phyloP scores from a whole-genome alignment of 2,329 filamentous ascomycete species.

The Coniochaeta sp. region DNA sequence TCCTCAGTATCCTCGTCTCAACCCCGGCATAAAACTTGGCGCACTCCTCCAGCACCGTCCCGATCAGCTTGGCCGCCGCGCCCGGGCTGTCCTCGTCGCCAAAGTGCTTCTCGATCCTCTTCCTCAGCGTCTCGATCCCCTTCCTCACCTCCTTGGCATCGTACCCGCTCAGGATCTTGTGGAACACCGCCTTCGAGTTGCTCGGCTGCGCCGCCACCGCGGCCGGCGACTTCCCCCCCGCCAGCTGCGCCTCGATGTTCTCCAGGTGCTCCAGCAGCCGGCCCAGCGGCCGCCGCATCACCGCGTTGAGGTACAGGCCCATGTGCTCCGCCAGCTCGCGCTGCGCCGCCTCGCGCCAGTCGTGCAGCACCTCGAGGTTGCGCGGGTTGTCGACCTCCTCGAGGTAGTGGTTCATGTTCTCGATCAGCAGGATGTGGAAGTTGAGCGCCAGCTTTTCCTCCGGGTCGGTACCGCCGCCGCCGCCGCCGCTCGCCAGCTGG shows the following conservation, averaged over 20 bases:
- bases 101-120: constrained; percentile 96
- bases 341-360: constrained; percentile 73
- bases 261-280: constrained; percentile 89
- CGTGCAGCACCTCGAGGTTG: constrained; percentile 66
- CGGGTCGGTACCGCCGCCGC: constrained; percentile 31
- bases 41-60: constrained; percentile 51
- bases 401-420: constrained; percentile 97
- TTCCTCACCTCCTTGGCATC: constrained; percentile 81
- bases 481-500: neutral
- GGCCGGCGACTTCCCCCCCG: constrained; percentile 48
- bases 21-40: constrained; percentile 56
- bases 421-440: constrained; percentile 93
- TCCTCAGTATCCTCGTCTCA: constrained; percentile 49
- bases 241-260: constrained; percentile 69
- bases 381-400: constrained; percentile 80
- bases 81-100: constrained; percentile 67
- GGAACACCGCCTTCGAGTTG: constrained; percentile 75
- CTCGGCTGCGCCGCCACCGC: constrained; percentile 72
- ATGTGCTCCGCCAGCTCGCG: constrained; percentile 81
- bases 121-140: constrained; percentile 82
- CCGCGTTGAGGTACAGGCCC: constrained; percentile 75
- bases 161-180: constrained; percentile 74
- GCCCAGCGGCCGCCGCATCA: constrained; percentile 82
- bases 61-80: constrained; percentile 51
- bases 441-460: constrained; percentile 97